Base-by-base conservation (phyloP, 1,284 basidiomycete species). In the Melanopsichium pennsylvanicum region DNA sequence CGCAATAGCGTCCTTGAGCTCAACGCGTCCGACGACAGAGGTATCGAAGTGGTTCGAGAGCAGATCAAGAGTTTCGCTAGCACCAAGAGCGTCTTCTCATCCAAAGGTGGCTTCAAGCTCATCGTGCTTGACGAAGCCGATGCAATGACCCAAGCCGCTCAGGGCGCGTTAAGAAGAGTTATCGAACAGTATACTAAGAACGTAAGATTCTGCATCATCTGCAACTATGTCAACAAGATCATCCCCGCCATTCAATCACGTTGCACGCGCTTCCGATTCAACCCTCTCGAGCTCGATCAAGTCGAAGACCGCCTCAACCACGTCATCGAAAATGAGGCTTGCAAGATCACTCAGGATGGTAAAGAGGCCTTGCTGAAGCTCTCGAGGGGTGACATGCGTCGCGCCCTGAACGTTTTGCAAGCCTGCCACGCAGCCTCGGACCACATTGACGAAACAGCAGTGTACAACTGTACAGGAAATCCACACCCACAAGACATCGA, bases 181-280 rank as follows among this genome's bases (percentile, higher is more conserved):
- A 97, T 99, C 67, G 96, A 99, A 82, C 94, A 97, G 75, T 97
- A 97, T 82, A 99, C 96, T 7, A 92, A 90, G 82, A 98, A 98
- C 79, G 96, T 97, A 63, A 89, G 96, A 29, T 99, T 99, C 83
- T 97, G 95, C 83, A 98, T 99, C 76, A 96, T 99, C 66, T 97
- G 96, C 86, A 99, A 99, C 83, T 99, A 99, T 75, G 96, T 98
- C 82, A 98, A 98, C 87, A 97, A 97, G 83, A 98, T 99, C 80
- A 90, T 91, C 6, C 96, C 96, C 4, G 96, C 96, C 19, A 96
- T 99, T 62, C 96, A 98, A 83, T 96, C 93, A 81, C 90, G 96
- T 43, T 98, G 96, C 83, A 99, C 96, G 3, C 86, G 95, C 31
- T 99, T 98, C 84, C 70, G 83, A 13, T 98, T 99, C 84, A 93